A percentile compares a stretch with the other conserved stretches of the same genome.
These are phyloP conservation scores for Trichosporon inkin DNA, from an alignment of 1,284 basidiomycete species.

Conservation along the genomic window DNA sequence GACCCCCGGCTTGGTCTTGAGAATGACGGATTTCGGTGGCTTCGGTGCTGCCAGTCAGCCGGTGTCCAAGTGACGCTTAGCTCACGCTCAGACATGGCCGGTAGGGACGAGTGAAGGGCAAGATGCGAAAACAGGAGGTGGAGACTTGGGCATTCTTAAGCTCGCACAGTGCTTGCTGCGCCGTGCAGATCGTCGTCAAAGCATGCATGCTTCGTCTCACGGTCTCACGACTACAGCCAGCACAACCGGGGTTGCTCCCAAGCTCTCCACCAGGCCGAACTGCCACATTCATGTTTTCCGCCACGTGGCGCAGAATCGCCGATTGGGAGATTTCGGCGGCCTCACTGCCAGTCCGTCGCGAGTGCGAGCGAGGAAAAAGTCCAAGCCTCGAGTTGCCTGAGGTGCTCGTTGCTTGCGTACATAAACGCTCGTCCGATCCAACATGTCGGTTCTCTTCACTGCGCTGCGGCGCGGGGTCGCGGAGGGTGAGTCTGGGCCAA, in stretches of 20 bases:
- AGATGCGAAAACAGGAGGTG: no score
- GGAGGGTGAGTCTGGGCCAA: background rate
- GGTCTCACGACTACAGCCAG: no score
- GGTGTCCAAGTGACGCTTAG: no score
- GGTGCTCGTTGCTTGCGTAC: background rate
- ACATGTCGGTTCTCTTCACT: slow-evolving; percentile 5
- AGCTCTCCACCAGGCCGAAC: background rate
- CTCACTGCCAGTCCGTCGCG: background rate
- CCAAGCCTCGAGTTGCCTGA: background rate
- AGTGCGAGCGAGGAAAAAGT: background rate
- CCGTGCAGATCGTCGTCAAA: no score
- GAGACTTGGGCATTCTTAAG: no score
- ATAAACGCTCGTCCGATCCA: background rate
- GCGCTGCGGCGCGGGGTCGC: slow-evolving; percentile 4
- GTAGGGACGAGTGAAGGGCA: no score
- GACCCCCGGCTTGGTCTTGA: background rate
- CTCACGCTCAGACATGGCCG: no score
- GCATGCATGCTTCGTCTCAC: no score
- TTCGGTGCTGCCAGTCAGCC: background rate
- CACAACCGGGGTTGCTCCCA: background rate
- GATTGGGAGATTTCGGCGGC: slow-evolving; percentile 4
- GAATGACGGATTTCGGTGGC: background rate
- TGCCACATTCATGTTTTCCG: background rate
- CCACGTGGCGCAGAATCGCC: slow-evolving; percentile 2
- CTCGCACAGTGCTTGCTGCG: no score